phyloP scores from a whole-genome alignment of 2,329 filamentous ascomycete species.

The Calonectria multiphialidica region DNA sequence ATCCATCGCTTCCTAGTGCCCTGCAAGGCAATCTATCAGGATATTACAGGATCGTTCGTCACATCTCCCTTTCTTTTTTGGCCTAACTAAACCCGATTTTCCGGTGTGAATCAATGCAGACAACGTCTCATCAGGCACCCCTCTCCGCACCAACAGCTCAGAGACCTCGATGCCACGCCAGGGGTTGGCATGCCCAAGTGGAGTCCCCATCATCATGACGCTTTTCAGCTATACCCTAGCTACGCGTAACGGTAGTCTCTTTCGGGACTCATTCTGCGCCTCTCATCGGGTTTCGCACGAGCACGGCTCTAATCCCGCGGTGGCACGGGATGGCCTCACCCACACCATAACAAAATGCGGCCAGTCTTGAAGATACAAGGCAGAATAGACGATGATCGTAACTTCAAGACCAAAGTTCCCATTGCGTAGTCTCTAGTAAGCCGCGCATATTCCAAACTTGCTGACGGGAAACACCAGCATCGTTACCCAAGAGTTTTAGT shows the following conservation, averaged over 20 bases:
- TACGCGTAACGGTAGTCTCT: too few relatives aligned
- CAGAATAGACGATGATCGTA: too few relatives aligned
- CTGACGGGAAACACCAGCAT: too few relatives aligned
- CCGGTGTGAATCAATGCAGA: too few relatives aligned
- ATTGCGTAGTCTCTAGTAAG: background rate
- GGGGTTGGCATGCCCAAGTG: background rate
- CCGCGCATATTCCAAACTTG: background rate
- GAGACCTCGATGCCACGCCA: background rate
- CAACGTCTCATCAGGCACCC: background rate
- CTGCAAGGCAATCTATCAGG: background rate
- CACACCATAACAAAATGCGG: background rate
- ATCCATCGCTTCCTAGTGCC: background rate
- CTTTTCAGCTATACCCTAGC: background rate
- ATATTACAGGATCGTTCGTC: background rate
- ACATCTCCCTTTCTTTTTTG: background rate
- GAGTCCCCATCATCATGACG: background rate
- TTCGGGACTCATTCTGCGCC: too few relatives aligned
- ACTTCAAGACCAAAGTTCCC: background rate
- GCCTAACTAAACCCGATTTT: background rate
- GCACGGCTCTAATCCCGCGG: background rate
- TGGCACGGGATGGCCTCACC: background rate
- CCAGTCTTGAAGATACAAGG: background rate
- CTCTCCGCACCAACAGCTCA: background rate
- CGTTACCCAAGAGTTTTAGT: too few relatives aligned
- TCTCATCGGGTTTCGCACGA: too few relatives aligned